Conservation (phyloP, 1,284 basidiomycete genomes). For the Irpex sp. region DNA sequence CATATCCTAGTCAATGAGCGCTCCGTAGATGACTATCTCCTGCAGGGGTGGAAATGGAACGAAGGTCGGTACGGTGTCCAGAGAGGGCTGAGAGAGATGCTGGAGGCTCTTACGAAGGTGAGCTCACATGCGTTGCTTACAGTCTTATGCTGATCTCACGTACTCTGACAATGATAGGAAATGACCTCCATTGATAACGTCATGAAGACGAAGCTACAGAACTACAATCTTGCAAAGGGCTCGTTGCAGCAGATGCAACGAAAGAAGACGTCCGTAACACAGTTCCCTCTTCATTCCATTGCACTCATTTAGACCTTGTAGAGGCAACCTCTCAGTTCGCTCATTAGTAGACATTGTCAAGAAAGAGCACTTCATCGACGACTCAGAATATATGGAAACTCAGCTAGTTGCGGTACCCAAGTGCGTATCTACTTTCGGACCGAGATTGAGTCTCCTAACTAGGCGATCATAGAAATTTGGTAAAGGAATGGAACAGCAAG, state of each 20-base stretch:
- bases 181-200: conserved; percentile 87
- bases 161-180: conserved; percentile 50
- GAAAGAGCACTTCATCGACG: conserved; percentile 77
- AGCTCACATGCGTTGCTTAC: conserved; percentile 18
- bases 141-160: background rate
- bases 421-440: conserved; percentile 40
- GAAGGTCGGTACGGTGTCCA: conserved; percentile 83
- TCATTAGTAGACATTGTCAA: conserved; percentile 86
- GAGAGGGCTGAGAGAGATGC: conserved; percentile 74
- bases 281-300: background rate
- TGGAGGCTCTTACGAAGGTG: conserved; percentile 82
- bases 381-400: conserved; percentile 94
- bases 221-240: conserved; percentile 94
- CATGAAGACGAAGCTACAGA: conserved; percentile 87
- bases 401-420: conserved; percentile 93
- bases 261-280: conserved; percentile 76
- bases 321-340: conserved; percentile 90
- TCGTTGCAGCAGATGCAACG: conserved; percentile 91
- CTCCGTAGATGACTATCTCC: conserved; percentile 78
- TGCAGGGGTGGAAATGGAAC: conserved; percentile 85
- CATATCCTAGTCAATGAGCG: conserved; percentile 85
- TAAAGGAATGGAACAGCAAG: conserved; percentile 86
- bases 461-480: conserved; percentile 56
- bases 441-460: background rate
- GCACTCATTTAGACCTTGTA: conserved; percentile 29